A percentile compares a stretch with the other conserved stretches of the same genome.
Evolutionary conservation across 2,329 filamentous ascomycete genomes (phyloP).

Genomic region (Neurospora crassa): DNA sequence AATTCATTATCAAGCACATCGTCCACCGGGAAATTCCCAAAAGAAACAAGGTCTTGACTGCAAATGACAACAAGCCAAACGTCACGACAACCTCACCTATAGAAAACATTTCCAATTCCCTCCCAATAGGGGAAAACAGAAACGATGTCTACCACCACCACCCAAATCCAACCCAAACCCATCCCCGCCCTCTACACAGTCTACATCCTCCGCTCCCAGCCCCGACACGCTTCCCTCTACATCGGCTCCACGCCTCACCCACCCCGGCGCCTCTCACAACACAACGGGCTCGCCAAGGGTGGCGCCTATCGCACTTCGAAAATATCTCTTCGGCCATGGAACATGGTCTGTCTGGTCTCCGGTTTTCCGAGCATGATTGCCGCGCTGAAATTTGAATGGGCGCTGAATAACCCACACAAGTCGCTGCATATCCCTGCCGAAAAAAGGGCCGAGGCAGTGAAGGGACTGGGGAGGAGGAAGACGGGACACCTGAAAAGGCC

Average conservation of each 20-base stretch:
- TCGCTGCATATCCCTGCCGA: constrained; percentile 66
- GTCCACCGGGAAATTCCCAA: background rate
- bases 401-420: constrained; percentile 75
- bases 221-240: constrained; percentile 64
- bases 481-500: constrained; percentile 49
- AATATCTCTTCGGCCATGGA: constrained; percentile 68
- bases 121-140: background rate
- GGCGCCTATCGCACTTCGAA: constrained; percentile 71
- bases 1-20: background rate
- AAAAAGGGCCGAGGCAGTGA: constrained; percentile 44
- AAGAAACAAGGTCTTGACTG: background rate
- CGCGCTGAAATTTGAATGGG: constrained; percentile 96
- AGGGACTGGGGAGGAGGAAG: constrained; percentile 21
- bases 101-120: background rate
- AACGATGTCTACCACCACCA: constrained; percentile 15
- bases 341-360: constrained; percentile 77
- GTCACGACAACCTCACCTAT: background rate
- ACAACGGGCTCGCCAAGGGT: constrained; percentile 77
- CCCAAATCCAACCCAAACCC: constrained; percentile 37
- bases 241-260: constrained; percentile 90
- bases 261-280: constrained; percentile 72
- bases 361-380: constrained; percentile 83
- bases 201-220: constrained; percentile 80
- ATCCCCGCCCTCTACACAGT: constrained; percentile 90
- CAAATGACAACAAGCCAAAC: background rate